Conservation (phyloP, 2,329 filamentous ascomycete species). For the Emydomyces testavorans region DNA sequence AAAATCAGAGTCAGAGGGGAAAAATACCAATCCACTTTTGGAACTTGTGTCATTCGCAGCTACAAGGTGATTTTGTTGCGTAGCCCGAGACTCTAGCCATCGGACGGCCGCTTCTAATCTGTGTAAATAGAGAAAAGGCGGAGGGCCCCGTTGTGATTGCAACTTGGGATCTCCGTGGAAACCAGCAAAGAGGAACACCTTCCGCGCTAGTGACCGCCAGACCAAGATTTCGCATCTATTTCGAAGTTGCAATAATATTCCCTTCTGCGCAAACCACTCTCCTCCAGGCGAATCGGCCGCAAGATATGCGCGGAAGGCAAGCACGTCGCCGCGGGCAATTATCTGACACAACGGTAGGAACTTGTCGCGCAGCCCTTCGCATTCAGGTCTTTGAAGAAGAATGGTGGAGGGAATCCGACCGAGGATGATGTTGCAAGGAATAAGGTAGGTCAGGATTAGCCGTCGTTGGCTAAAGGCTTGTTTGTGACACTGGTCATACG, state of each 20-base stretch:
- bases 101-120: slow-evolving; percentile 54
- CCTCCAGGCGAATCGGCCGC: slow-evolving; percentile 44
- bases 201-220: slow-evolving; percentile 71
- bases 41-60: background rate
- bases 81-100: slow-evolving; percentile 45
- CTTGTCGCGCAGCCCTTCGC: slow-evolving; percentile 49
- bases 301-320: slow-evolving; percentile 59
- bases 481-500: slow-evolving; percentile 64
- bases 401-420: slow-evolving; percentile 63
- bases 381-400: slow-evolving; percentile 61
- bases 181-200: slow-evolving; percentile 67
- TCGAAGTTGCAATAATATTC: slow-evolving; percentile 62
- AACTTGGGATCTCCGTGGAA: slow-evolving; percentile 45
- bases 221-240: slow-evolving; percentile 70
- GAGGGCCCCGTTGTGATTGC: slow-evolving; percentile 39
- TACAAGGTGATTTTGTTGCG: background rate
- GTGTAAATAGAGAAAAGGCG: slow-evolving; percentile 62
- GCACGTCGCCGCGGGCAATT: slow-evolving; percentile 62
- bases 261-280: slow-evolving; percentile 63
- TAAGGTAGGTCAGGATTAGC: slow-evolving; percentile 70
- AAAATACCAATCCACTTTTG: slow-evolving; percentile 10
- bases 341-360: slow-evolving; percentile 65
- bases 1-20: slow-evolving; percentile 27
- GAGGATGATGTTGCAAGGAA: slow-evolving; percentile 70
- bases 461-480: slow-evolving; percentile 54